A percentile compares a stretch with the other conserved stretches of the same genome.
Conservation (phyloP, 768 basidiomycete species). For the Kockovaella imperatae region DNA sequence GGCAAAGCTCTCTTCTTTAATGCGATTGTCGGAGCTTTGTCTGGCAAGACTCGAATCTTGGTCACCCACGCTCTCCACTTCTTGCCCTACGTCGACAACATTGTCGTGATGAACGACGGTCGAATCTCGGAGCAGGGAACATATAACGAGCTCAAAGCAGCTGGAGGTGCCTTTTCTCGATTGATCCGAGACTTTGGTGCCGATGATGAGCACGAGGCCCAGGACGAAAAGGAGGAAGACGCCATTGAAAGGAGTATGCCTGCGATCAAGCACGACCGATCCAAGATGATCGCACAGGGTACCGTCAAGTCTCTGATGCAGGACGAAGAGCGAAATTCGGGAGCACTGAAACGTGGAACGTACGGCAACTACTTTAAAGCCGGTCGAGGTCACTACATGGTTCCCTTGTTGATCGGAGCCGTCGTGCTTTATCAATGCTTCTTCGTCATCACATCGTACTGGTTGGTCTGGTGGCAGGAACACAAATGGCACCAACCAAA, state of each 20-base stretch:
- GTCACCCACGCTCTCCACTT: slow-evolving; percentile 90
- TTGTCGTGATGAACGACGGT: slow-evolving; percentile 70
- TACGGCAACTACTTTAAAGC: slow-evolving; percentile 57
- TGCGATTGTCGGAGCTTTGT: slow-evolving; percentile 59
- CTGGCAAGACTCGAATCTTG: slow-evolving; percentile 71
- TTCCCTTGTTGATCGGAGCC: slow-evolving; percentile 60
- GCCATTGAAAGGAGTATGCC: slow-evolving; percentile 38
- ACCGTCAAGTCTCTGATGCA: slow-evolving; percentile 60
- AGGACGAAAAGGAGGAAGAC: slow-evolving; percentile 47
- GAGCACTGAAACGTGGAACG: slow-evolving; percentile 55
- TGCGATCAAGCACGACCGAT: slow-evolving; percentile 39
- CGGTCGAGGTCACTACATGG: slow-evolving; percentile 57
- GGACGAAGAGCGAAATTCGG: slow-evolving; percentile 70
- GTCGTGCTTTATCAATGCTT: slow-evolving; percentile 62
- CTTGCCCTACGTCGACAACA: slow-evolving; percentile 77
- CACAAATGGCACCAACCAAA: slow-evolving; percentile 44
- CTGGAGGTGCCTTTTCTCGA: slow-evolving; percentile 59
- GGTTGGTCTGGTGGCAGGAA: slow-evolving; percentile 83
- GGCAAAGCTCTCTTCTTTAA: slow-evolving; percentile 81
- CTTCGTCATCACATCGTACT: slow-evolving; percentile 55
- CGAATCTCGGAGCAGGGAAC: slow-evolving; percentile 71
- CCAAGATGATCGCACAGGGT: slow-evolving; percentile 45
- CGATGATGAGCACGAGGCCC: slow-evolving; percentile 52
- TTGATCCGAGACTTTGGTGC: slow-evolving; percentile 72
- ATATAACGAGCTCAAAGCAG: slow-evolving; percentile 60